Evolutionary conservation across 768 basidiomycete species (phyloP).

Genomic region (Boletus vinaceobasis): DNA sequence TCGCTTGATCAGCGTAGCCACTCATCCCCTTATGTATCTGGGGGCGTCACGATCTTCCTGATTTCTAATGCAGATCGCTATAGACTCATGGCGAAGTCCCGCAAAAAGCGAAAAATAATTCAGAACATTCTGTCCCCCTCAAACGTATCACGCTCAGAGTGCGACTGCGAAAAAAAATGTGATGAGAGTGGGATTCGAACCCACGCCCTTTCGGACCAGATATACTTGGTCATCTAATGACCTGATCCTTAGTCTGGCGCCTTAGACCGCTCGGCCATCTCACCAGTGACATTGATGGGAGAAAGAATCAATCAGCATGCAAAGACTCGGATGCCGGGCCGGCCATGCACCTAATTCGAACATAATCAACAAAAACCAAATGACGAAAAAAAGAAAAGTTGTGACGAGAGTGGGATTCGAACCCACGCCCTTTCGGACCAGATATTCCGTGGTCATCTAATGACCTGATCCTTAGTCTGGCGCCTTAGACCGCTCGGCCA

Average conservation of each 20-base stretch:
- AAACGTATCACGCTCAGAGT: too few species aligned
- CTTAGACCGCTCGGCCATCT: conserved; percentile 64
- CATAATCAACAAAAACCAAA: too few species aligned
- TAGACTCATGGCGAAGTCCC: too few species aligned
- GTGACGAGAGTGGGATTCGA: conserved; percentile 40
- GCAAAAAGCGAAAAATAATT: too few species aligned
- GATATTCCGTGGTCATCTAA: conserved; percentile 28
- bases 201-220: conserved; percentile 42
- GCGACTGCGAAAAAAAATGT: neutral
- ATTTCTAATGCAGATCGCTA: too few species aligned
- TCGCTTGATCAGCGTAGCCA: too few species aligned
- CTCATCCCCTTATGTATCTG: too few species aligned
- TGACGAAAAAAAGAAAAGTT: neutral
- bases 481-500: conserved; percentile 64
- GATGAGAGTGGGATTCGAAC: conserved; percentile 42
- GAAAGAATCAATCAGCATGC: too few species aligned
- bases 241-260: conserved; percentile 55
- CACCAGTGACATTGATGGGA: neutral
- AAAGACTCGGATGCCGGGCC: too few species aligned
- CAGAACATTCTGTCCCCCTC: too few species aligned
- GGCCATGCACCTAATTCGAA: too few species aligned
- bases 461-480: conserved; percentile 51
- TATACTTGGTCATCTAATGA: conserved; percentile 28
- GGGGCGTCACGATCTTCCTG: too few species aligned
- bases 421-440: conserved; percentile 42